Base-by-base conservation (phyloP, 768 basidiomycete genomes). In the Hypholoma sublateritium region DNA sequence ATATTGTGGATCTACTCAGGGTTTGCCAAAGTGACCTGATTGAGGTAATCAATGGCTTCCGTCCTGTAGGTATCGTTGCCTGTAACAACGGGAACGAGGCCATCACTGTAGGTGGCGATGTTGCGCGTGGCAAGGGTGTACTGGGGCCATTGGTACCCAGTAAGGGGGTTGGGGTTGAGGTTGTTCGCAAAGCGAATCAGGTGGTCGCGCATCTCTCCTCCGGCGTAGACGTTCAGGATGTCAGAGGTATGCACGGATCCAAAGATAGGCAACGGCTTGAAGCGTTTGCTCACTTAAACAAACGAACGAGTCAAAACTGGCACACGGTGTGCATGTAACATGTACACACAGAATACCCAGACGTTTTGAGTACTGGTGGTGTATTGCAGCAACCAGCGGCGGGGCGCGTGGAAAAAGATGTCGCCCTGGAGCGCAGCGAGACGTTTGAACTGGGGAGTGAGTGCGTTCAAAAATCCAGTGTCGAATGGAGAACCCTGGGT, bases 401-500 rank as follows among this genome's bases (percentile, higher is more conserved):
- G 69, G 34, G 81, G 75, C 0, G 71, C 77, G 57, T 82, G 76
- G 67, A 83, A 80, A 4, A 74, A 67, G 36, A 65, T 62, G 58
- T 84, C 82, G 0, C 81, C 82, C 43, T 72, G 69, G 57, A 82
- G 67, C 0, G 81, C 72, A 4, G 81, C 77, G 6, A 82, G 52
- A 2, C 80, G 71, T 58, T 83, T 83, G 67, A 69, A 80, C 48
- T 72, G 68, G 0, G 79, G 76, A 4, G 76, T 74, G 5, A 79
- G 56, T 0, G 72, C 72, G 53, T 85, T 81, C 16, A 72, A 55
- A 34, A 61, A 17, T 0, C 77, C 74, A 0, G 84, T 85, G 55
- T 73, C 73, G 59, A 79, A 86, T 0, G 84, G 84, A 0, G 82
- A 84, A 16, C 84, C 84, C 48, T 74, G 62, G 0, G 70, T 66